Evolutionary conservation across 441 rosid genomes (phyloP), one percentile per base, ranked within the genome.

Genomic region (Gossypium davidsonii): DNA sequence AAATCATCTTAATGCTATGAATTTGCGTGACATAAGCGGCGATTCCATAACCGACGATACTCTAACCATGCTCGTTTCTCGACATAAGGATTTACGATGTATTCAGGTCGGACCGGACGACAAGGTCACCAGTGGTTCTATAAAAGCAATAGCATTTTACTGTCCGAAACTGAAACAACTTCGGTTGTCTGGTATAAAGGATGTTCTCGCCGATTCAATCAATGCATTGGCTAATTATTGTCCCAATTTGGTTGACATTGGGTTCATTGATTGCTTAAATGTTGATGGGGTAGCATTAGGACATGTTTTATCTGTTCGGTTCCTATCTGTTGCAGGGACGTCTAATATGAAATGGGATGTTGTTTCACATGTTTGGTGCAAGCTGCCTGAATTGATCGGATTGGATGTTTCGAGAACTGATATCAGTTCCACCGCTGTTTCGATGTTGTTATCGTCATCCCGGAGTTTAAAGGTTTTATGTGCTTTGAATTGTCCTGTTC

Each of bases 361-460:
- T 58, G 90, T 88, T 73, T 90, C 96, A 1, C 79, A 81, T 67
- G 70, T 74, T 70, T 92, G 98, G 98, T 86, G 83, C 77, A 91
- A 83, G 80, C 93, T 94, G 53, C 97, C 99, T 42, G 87, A 82
- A n/a, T 80, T 94, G 77, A 73, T 73, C 9, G 89, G 92, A 39
- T 82, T 94, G 81, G 99, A 94, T 88, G 99, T 94, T 73, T 94
- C 99, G n/a, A 86, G 98, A 85, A 92, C 98, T 56, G 94, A 90
- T 81, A 83, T 94, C 71, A 80, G 89, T 76, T 82, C 90, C 6
- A 74, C 83, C 14, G 84, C 91, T 20, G 88, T 91, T 82, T 85
- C 92, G 18, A 92, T 91, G 81, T 71, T 94, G 79, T 79, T 94
- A 71, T 78, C 84, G 51, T 88, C 92, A 60, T 92, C 93, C 14